Evolutionary conservation across 805 yeast species (phyloP), one percentile per base, ranked within the genome.

Genomic region (Starmerella khaoyaiensis): DNA sequence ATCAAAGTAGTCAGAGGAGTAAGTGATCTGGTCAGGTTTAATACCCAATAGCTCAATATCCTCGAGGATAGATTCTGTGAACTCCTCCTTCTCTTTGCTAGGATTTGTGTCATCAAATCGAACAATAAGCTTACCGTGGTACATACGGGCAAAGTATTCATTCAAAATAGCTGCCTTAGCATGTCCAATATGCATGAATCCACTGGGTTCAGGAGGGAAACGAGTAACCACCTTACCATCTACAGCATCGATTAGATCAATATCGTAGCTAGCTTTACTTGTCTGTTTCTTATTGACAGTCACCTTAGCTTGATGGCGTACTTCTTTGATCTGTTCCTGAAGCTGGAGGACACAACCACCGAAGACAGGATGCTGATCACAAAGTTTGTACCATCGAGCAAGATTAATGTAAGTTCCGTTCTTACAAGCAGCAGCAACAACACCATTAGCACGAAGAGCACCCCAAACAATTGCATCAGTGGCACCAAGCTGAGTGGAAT

Each of bases 181-280:
- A 59, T 90, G 99, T 51, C 99, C 99, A 63, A 90, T 90, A 64
- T 90, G 99, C 63, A 90, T 71, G 63, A 86, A 90, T 65, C 99
- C 99, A 64, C 94, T 81, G 43, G 99, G 99, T 67, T 90, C 99
- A 48, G 99, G 99, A 36, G 94, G 98, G 75, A 90, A 90, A 65
- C 99, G 79, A 37, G 98, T 93, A 37, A 93, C 97, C 40, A 90
- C 99, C 62, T 86, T 67, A 48, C 99, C 99, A 40, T 79, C 75
- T 54, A 71, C 75, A 41, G 99, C 99, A 58, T 76, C 93, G 42
- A 79, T 80, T 49, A 90, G 72, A 54, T 82, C 90, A 54, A 90
- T 90, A 58, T 86, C 96, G 51, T 79, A 90, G 61, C 79, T 86
- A 45, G 98, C 97, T 65, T 83, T 82, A 69, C 83, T 93, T 36